phyloP scores from a whole-genome alignment of 2,329 filamentous ascomycete genomes.

The Scedosporium dehoogii region DNA sequence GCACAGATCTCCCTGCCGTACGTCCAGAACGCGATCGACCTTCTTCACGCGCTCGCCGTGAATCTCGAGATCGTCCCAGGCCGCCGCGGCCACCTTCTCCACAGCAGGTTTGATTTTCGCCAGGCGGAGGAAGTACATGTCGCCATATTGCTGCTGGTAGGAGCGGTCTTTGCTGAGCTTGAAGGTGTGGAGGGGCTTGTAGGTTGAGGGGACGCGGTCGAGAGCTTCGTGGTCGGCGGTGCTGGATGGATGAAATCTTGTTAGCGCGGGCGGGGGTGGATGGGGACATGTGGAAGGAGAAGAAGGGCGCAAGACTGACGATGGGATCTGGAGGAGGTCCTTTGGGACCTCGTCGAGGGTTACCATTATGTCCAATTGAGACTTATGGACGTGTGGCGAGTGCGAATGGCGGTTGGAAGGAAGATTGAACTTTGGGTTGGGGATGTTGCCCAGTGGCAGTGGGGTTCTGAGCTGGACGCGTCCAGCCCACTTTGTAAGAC shows the following conservation, averaged over 20 bases:
- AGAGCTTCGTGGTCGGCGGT: slow-evolving; percentile 28
- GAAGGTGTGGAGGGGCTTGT: slow-evolving; percentile 69
- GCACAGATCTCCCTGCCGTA: slow-evolving; percentile 88
- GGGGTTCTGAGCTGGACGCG: background rate
- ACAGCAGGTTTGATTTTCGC: slow-evolving; percentile 78
- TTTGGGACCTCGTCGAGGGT: slow-evolving; percentile 21
- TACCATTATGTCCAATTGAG: slow-evolving; percentile 19
- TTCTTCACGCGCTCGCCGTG: slow-evolving; percentile 63
- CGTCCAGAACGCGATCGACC: slow-evolving; percentile 86
- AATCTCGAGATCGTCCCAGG: slow-evolving; percentile 72
- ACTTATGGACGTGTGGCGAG: background rate
- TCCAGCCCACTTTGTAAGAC: background rate
- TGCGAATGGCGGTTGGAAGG: background rate
- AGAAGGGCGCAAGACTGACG: slow-evolving; percentile 15
- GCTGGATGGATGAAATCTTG: slow-evolving; percentile 13
- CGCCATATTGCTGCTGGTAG: slow-evolving; percentile 91
- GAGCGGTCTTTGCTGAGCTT: slow-evolving; percentile 59
- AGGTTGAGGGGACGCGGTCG: slow-evolving; percentile 46
- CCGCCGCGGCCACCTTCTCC: slow-evolving; percentile 60
- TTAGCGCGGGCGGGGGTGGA: background rate
- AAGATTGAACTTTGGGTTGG: background rate
- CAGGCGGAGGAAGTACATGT: slow-evolving; percentile 93
- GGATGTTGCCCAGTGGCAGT: background rate
- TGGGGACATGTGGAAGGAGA: background rate
- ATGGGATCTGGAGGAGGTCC: slow-evolving; percentile 22